phyloP scores from a whole-genome alignment of 148 eudicot genomes.

The Salicornia ramosissima region DNA sequence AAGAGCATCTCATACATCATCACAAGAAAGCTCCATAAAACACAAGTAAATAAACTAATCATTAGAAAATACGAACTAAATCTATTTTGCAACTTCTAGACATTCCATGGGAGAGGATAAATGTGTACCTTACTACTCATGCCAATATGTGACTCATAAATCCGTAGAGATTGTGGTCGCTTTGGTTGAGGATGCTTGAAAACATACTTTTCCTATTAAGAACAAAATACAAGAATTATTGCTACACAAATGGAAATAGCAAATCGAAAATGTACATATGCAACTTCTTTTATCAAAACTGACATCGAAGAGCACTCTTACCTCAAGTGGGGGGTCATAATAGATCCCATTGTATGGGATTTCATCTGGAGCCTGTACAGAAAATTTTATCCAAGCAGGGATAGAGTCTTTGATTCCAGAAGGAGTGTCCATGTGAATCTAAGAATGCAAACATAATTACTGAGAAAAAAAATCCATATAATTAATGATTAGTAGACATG shows the following conservation, averaged over 20 bases:
- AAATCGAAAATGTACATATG: not conserved
- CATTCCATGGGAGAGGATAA: slow-evolving; percentile 11
- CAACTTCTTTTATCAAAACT: slow-evolving; percentile 1
- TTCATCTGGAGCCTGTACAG: slow-evolving; percentile 87
- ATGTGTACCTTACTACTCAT: slow-evolving; percentile 92
- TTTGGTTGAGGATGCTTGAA: slow-evolving; percentile 87
- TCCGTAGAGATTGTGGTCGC: slow-evolving; percentile 85
- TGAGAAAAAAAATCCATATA: not conserved
- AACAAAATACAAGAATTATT: slow-evolving; percentile 10
- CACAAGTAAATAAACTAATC: not conserved
- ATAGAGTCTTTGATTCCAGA: slow-evolving; percentile 95
- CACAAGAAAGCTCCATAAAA: slow-evolving; percentile 2
- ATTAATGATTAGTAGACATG: not conserved
- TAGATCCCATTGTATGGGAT: slow-evolving; percentile 93
- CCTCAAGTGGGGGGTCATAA: slow-evolving; percentile 98
- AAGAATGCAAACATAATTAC: slow-evolving; percentile 16
- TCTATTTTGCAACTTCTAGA: not conserved
- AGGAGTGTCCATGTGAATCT: slow-evolving; percentile 99
- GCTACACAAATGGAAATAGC: not conserved
- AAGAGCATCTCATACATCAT: slow-evolving; percentile 5
- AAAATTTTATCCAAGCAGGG: slow-evolving; percentile 97
- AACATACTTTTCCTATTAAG: slow-evolving; percentile 67
- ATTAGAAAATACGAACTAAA: not conserved
- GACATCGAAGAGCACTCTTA: slow-evolving; percentile 25
- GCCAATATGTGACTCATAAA: slow-evolving; percentile 92